A percentile compares a stretch with the other conserved stretches of the same genome.
Conservation (phyloP, 2,329 filamentous ascomycete genomes). For the Dothideomycetes sp. region DNA sequence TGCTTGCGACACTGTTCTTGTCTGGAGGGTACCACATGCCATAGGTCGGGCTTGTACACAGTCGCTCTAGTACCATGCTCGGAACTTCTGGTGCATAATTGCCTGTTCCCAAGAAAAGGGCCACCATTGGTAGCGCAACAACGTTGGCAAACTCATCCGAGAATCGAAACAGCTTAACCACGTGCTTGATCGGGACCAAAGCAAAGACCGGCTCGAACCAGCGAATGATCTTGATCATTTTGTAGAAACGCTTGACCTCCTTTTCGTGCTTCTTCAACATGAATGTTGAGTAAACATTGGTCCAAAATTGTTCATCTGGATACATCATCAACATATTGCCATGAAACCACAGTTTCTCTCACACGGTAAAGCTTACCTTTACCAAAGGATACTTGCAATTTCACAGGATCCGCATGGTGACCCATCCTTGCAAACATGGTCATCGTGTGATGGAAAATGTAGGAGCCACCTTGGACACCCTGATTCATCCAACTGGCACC, state of each 20-base stretch:
- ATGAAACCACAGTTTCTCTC: too few relatives aligned
- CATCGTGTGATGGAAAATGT: constrained; percentile 59
- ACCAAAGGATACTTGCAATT: constrained; percentile 53
- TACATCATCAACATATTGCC: too few relatives aligned
- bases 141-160: constrained; percentile 59
- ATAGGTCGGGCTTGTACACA: constrained; percentile 43
- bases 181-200: constrained; percentile 49
- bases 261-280: constrained; percentile 43
- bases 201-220: constrained; percentile 51
- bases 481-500: constrained; percentile 51
- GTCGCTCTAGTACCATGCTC: constrained; percentile 49
- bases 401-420: constrained; percentile 45
- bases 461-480: constrained; percentile 52
- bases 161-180: constrained; percentile 59
- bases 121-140: constrained; percentile 60
- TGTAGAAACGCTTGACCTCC: constrained; percentile 45
- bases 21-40: constrained; percentile 48
- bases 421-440: constrained; percentile 51
- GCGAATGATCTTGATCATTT: constrained; percentile 45
- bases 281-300: constrained; percentile 52
- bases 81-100: constrained; percentile 65
- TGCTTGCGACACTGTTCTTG: constrained; percentile 36
- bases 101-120: constrained; percentile 62
- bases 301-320: constrained; percentile 54
- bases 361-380: too few relatives aligned